Base-by-base conservation (phyloP, 2,329 filamentous ascomycete genomes). In the Cylindrodendrum hubeiense region DNA sequence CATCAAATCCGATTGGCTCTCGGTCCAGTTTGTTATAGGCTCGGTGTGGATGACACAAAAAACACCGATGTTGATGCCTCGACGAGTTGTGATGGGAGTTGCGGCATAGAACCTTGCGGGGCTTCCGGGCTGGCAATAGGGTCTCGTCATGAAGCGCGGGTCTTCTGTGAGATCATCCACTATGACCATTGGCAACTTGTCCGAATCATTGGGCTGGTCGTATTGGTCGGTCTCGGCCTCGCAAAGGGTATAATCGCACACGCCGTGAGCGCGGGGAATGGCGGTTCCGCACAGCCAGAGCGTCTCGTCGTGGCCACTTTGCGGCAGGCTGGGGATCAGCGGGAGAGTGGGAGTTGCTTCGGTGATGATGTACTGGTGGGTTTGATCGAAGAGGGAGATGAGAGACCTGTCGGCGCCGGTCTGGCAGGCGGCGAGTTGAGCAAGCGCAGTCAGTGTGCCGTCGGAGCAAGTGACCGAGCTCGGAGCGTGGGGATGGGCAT, bases 331-430 rank as follows among this genome's bases (percentile, higher is more conserved):
- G 0, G 76, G 68, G 12, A 69, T 55, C 5, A 30, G 26, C 28
- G 47, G 47, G 26, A 28, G 47, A 2, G 76, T 77, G 1, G 78
- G 77, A 1, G 84, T 85, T 6, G 85, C 83, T 66, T 88, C 86
- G 57, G 85, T 84, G 17, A 88, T 75, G 21, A 88, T 75, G 65
- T 86, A 81, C 64, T 88, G 85, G 49, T 79, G 71, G 5, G 78
- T 76, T 5, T 74, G 75, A 66, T 86, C 85, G 65, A 88, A 87
- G 19, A 88, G 75, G 2, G 85, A 87, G 51, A 88, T 79, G 22
- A 87, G 69, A 17, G 79, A 76, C 30, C 84, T 80, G 21, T 77
- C 73, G 5, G 77, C 79, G n/a, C 80, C 76, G 4, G 86, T 75
- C 15, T 82, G 79, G 56, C 82, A 74, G 5, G 81, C 77, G 1